Evolutionary conservation across 2,329 filamentous ascomycete species (phyloP), one percentile per base, ranked within the genome.

Genomic region (Blastomyces gilchristii): DNA sequence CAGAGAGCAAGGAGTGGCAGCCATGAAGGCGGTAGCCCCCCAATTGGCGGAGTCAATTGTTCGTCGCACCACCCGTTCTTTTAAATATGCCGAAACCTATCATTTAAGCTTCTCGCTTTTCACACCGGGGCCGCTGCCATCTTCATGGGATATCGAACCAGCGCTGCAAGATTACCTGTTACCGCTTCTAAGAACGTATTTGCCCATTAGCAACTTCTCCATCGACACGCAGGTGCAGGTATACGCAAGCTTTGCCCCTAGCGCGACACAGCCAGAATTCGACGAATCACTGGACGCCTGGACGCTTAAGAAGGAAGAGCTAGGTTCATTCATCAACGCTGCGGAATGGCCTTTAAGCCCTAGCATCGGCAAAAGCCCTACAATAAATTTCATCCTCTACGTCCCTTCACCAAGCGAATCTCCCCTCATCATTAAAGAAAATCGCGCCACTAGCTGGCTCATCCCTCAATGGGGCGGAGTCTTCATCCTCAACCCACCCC

Each of bases 311-410:
- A 92, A 91, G 72, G 89, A 96, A 69, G 91, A 96, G 69, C 81
- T 99, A 1, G 91, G 90, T 47, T 92, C 90, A 0, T 99, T 99
- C 71, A 91, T 99, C 75, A 99, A 99, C 71, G 92, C 93, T 2
- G 94, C 94, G 1, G 94, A 99, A 77, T 99, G 94, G 94, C 94
- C 94, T 0, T 78, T 99, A 2, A 96, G 89, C 66, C 93, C 93
- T 0, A 96, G 91, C 63, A 97, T 99, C 68, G 94, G 92, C 52
- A 86, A 85, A 22, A 93, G 93, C 0, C 94, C 94, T 0, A 99
- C 94, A 0, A 87, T 99, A 71, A 97, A 99, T 76, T 97, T 99
- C 73, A 87, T 97, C 63, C 82, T 97, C 37, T 99, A 94, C 71
- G 86, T 95, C 8, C 91, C 92, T 6, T 86, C 90, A 63, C 84